Evolutionary conservation across 768 basidiomycete species (phyloP), one percentile per base, ranked within the genome.

Genomic region (Ramaria sp.): DNA sequence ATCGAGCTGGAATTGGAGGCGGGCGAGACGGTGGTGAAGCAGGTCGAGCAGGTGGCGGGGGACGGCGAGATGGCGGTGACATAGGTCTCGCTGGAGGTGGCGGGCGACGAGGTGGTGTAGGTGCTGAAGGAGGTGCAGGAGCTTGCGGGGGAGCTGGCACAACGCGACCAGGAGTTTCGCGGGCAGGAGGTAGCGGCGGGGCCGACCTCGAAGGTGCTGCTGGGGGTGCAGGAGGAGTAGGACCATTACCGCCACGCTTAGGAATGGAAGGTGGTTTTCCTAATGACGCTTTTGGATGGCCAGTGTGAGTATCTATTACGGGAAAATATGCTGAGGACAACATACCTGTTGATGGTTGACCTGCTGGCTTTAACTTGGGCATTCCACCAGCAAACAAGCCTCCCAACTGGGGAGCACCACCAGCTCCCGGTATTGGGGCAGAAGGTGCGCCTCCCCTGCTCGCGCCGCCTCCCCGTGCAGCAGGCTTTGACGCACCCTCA

Each of bases 331-430:
- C 34, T 37, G 27, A 19, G 50, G 22, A 15, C 37, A 54, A 33
- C 15, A 39, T 65, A 86, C 86, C 79, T 56, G 75, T 68, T 67
- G 73, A 76, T 54, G 65, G 75, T 57, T 81, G 78, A 12, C 82
- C 87, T n/a, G 86, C 78, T 46, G 90, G 81, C 73, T 86, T 94
- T 65, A 95, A 67, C 66, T 88, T 93, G 4, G 93, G 93, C 75
- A 95, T 83, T 1, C 93, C 92, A 15, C 90, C 91, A 46, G 92
- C 91, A 65, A 96, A 94, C 11, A 96, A 70, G 1, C 81, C 84
- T 33, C 82, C 92, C 4, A 94, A 72, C 68, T 93, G 91, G 24
- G 90, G 88, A 27, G 91, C 82, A 7, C 76, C 82, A 30, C 58
- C 66, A 7, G 66, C 61, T 1, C 63, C 61, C 10, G 64, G 42